Evolutionary conservation across 2,329 filamentous ascomycete species (phyloP), one percentile per base, ranked within the genome.

Genomic region (Fonsecaea monophora): DNA sequence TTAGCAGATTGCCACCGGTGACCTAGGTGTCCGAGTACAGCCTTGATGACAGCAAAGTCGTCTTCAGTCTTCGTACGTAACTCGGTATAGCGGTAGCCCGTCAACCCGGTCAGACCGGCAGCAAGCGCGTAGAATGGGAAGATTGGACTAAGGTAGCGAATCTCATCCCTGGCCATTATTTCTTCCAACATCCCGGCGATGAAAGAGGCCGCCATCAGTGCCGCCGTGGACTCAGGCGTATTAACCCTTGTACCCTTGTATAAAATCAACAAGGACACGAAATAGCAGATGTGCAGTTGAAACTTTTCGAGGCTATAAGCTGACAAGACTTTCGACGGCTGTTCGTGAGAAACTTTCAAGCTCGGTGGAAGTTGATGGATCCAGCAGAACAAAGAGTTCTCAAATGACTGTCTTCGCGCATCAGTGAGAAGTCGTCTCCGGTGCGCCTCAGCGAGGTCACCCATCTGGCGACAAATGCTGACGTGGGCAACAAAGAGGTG

Each of bases 141-240:
- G 13, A 21, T 10, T 2, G 62, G 62, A 5, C 57, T 37, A 4
- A 65, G 48, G 25, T 34, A 35, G 3, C 57, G 62, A 1, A 65
- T 32, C 56, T 82, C 78, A 62, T 81, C 78, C 0, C 77, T 74
- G 15, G 78, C 75, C 35, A 81, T 75, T 54, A 81, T 79, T 48
- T 79, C 77, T 62, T 80, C 78, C 32, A 79, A 80, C 2, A 81
- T 77, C 0, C 79, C 78, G 0, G 78, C 79, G 21, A 81, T 73
- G 56, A 77, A 80, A 0, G 79, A 81, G 0, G 79, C 78, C 7
- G 79, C 78, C 1, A 81, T 72, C 0, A 81, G 68, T 1, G 79
- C 78, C 3, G 77, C 77, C 3, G 76, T 30, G 0, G 79, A 78
- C 15, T 55, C 60, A 0, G 62, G 56, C 5, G 56, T 45, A 8